Conservation (phyloP, 2,329 filamentous ascomycete species). For the Cladosporium sp. region DNA sequence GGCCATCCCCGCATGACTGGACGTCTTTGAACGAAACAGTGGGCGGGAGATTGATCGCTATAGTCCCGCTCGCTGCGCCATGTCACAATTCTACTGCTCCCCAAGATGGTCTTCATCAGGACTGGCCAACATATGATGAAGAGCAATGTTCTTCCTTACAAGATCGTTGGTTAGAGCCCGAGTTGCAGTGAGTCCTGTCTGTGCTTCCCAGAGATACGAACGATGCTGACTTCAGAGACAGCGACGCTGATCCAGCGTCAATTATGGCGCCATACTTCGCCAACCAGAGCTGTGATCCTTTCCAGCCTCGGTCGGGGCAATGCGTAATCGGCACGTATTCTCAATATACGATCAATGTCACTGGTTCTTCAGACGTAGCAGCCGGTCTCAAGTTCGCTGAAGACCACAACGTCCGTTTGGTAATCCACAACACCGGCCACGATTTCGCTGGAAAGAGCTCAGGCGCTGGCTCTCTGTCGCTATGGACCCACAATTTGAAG, state of each 20-base stretch:
- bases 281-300: conserved; percentile 39
- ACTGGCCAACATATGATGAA: not conserved
- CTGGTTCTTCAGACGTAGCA: conserved; percentile 20
- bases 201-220: not conserved
- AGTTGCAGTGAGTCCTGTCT: not conserved
- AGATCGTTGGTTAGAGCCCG: conserved; percentile 2
- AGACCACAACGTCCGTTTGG: conserved; percentile 45
- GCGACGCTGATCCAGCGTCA: conserved; percentile 30
- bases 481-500: conserved; percentile 54
- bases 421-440: conserved; percentile 41
- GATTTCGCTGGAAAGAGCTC: conserved; percentile 51
- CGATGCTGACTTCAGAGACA: not conserved
- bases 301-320: conserved; percentile 25
- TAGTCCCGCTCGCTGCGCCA: conserved; percentile 45
- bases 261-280: conserved; percentile 35
- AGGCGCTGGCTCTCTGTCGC: conserved; percentile 50
- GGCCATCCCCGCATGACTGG: conserved; percentile 47
- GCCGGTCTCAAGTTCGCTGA: conserved; percentile 36
- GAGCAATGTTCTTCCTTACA: not conserved
- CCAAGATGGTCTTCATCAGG: not conserved
- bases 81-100: conserved; percentile 41
- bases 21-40: conserved; percentile 46
- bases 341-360: conserved; percentile 24
- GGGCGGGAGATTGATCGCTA: conserved; percentile 46
- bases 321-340: conserved; percentile 43